phyloP scores from a whole-genome alignment of 306 rosid species.

The Trifolium subterraneum region DNA sequence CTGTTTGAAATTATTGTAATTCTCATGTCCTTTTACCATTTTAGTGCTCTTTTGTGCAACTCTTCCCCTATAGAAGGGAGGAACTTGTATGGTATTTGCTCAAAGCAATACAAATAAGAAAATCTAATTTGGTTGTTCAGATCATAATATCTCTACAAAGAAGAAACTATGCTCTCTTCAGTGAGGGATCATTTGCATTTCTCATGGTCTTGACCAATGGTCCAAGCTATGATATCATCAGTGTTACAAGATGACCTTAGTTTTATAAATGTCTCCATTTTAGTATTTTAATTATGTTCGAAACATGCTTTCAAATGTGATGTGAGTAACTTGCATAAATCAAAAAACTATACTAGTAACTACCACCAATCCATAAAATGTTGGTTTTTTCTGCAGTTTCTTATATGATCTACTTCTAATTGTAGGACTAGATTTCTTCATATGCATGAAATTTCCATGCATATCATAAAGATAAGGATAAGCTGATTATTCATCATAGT shows the following conservation, averaged over 20 bases:
- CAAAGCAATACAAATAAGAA: background rate
- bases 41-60: constrained; percentile 5
- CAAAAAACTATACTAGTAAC: too few species aligned
- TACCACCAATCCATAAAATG: too few species aligned
- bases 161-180: background rate
- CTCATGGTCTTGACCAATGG: too few species aligned
- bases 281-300: too few species aligned
- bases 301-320: background rate
- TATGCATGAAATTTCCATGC: background rate
- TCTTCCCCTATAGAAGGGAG: background rate
- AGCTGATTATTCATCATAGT: background rate
- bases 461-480: background rate
- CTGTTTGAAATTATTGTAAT: constrained; percentile 10
- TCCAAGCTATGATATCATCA: background rate
- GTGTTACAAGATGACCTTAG: background rate
- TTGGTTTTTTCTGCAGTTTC: background rate
- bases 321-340: too few species aligned
- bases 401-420: background rate
- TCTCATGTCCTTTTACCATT: background rate
- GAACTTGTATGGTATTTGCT: background rate
- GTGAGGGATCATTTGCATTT: background rate
- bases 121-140: background rate
- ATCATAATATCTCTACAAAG: background rate
- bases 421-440: background rate
- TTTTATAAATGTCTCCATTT: background rate